Conservation (phyloP, 441 rosid genomes). For the Jatropha multifida region DNA sequence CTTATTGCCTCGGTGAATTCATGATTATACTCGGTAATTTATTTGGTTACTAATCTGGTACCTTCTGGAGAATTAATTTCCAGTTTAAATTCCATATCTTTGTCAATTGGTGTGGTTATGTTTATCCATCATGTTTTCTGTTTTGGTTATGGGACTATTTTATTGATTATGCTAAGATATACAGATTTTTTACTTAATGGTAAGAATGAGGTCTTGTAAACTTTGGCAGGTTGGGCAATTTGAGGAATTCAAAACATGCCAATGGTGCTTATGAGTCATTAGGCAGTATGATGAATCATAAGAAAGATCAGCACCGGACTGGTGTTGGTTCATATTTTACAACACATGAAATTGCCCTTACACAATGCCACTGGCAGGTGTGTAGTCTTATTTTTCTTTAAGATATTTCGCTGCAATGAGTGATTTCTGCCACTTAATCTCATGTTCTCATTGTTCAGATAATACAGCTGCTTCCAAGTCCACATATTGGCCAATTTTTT, state of each 20-base stretch:
- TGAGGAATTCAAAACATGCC: slow-evolving; percentile 38
- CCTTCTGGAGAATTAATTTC: neutral
- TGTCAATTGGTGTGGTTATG: neutral
- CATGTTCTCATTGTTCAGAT: slow-evolving; percentile 52
- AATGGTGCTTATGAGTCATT: slow-evolving; percentile 34
- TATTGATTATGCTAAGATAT: neutral
- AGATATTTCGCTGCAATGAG: slow-evolving; percentile 17
- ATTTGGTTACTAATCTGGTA: neutral
- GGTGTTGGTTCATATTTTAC: slow-evolving; percentile 86
- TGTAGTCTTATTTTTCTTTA: slow-evolving; percentile 18
- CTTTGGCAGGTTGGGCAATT: slow-evolving; percentile 61
- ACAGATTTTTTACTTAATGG: slow-evolving; percentile 10
- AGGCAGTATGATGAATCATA: slow-evolving; percentile 37
- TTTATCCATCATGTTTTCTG: neutral
- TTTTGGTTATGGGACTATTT: slow-evolving; percentile 2
- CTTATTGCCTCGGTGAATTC: neutral
- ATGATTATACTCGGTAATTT: neutral
- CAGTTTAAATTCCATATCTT: neutral
- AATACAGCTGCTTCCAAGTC: slow-evolving; percentile 75
- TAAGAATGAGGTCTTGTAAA: slow-evolving; percentile 19
- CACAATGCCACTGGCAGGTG: slow-evolving; percentile 93
- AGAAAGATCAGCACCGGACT: slow-evolving; percentile 45
- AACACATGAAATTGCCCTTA: slow-evolving; percentile 77
- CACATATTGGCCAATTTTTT: slow-evolving; percentile 58
- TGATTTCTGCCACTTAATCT: slow-evolving; percentile 28